Base-by-base conservation (phyloP, 2,329 filamentous ascomycete genomes). In the Penicillium oxalicum region DNA sequence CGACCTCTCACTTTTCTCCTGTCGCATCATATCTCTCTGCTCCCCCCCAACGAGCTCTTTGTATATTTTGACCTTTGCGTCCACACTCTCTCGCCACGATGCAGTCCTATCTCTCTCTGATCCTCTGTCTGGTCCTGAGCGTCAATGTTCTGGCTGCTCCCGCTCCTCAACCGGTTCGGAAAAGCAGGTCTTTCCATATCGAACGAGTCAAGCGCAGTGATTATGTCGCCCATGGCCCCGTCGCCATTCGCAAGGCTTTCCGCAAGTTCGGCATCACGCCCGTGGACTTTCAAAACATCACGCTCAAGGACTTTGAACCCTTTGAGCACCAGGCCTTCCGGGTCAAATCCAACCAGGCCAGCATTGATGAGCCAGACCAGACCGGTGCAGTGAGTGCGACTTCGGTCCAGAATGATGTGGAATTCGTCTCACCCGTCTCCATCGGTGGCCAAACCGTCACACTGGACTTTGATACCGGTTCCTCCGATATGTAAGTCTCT, bases 381-480 rank as follows among this genome's bases (percentile, higher is more conserved):
- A 60, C 74, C 32, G 84, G 84, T 41, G 68, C 77, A 36, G 87
- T 88, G 45, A 71, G 79, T 28, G 82, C 84, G 45, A 83, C 79
- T 27, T 81, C 84, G 9, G 80, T 83, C 54, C 69, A 77, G 39
- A 81, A 83, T 57, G 86, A 87, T 60, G 74, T 79, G 41, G 81
- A 88, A 50, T 91, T 87, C 60, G 76, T 91, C 9, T 79, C 82
- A 0, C 83, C 83, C 0, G 81, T 88, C 45, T 77, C 64, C n/a
- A 78, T 89, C 54, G 86, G 86, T 51, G 83, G 82, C 4, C 85
- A 88, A 69, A 77, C 75, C 4, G 60, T 89, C 49, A 80, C 82
- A 61, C 70, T 89, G 63, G 81, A 87, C 64, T 87, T 89, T 62
- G 86, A 89, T 67, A 85, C 83, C n/a, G 86, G 86, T 48, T 88